Conservation (phyloP, 306 rosid genomes). For the Phaseolus lunatus region DNA sequence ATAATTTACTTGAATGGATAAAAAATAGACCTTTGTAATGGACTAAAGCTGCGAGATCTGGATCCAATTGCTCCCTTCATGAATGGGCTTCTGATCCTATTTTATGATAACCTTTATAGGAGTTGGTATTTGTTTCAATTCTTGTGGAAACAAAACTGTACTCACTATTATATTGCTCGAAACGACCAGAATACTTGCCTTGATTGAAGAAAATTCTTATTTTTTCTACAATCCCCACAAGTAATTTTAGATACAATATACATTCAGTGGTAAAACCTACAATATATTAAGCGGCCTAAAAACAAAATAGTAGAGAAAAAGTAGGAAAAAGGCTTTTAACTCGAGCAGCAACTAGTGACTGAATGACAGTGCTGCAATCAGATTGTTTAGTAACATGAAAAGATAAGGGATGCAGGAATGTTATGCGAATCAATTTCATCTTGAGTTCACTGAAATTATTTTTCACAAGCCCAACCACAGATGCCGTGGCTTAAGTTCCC, state of each 20-base stretch:
- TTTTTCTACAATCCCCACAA: background rate
- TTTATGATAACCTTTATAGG: background rate
- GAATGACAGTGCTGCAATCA: background rate
- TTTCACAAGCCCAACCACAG: background rate
- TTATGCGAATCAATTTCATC: background rate
- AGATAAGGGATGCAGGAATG: background rate
- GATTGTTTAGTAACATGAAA: background rate
- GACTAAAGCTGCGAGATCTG: background rate
- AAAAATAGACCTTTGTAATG: background rate
- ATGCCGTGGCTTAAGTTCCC: background rate
- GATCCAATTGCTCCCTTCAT: background rate
- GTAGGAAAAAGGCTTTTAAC: background rate
- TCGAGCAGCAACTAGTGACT: background rate
- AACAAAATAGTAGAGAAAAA: background rate
- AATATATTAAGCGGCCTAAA: constrained; percentile 4
- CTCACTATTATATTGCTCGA: too few species aligned
- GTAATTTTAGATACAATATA: background rate
- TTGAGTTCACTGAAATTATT: background rate
- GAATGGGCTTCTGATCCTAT: background rate
- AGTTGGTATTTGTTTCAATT: background rate
- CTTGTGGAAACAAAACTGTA: background rate
- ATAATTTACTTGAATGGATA: background rate
- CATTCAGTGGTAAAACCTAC: background rate
- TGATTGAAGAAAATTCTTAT: background rate
- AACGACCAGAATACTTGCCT: background rate